Base-by-base conservation (phyloP, 371 early-diverging fungal genomes). In the Conidiobolus incongruus region DNA sequence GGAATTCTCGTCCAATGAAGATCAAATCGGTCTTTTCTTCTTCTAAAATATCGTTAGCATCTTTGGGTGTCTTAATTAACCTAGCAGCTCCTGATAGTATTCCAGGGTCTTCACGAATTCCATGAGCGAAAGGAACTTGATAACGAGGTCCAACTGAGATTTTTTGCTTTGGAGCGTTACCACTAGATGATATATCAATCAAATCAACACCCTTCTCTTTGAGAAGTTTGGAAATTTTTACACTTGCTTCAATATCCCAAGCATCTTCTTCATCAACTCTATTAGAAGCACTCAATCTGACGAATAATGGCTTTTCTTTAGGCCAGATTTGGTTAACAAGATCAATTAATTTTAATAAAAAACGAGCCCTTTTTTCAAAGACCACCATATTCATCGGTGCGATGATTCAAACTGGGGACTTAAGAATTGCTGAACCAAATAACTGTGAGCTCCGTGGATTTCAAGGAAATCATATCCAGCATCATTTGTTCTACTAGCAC, bases 381-480 rank as follows among this genome's bases (percentile, higher is more conserved):
- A 72, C 65, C 2, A n/a, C 73, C 81, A 52, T 85, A 91, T 38
- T 72, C 52, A 52, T 91, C 92, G 0, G 81, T 81, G 34, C 92
- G 72, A 22, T 66, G 49, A 62, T 91, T 93, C n/a, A 34, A 74
- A 65, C 10, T 76, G 46, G 2, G 86, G 81, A 20, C 81, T 79
- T 13, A 84, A 51, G 49, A 92, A 92, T 49, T 66, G 65, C 52
- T 70, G 66, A 38, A 83, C 40, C 35, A 88, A 58, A 54, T 84
- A 88, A 5, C 83, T 80, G 47, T 71, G 73, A 7, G 53, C 57
- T 40, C n/a, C 70, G 49, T 92, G 92, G 35, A 92, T 62, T 57
- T 92, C 88, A 19, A 89, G 50, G 0, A 71, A 72, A 38, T 92
- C 86, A 52, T 86, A 75, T 0, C n/a, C 91, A 5, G 78, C 82